Conservation (phyloP, 2,329 filamentous ascomycete genomes). For the Sordariomycetes sp. region DNA sequence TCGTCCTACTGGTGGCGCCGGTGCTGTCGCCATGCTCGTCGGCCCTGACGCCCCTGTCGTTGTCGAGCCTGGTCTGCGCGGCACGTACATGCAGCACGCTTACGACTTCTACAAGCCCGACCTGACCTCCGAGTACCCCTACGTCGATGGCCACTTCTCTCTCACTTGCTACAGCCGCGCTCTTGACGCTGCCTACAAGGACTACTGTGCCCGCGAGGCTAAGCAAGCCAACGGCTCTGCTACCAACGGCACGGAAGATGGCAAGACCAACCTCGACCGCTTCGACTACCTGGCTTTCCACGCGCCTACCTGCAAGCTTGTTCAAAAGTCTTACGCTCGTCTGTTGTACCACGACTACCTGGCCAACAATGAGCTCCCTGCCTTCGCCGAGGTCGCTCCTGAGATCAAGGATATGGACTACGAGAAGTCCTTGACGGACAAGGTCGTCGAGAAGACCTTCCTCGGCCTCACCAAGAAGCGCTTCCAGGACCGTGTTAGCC, state of each 20-base stretch:
- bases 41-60: conserved; percentile 71
- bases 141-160: conserved; percentile 78
- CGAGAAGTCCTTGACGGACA: conserved; percentile 69
- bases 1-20: conserved; percentile 72
- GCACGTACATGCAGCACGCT: conserved; percentile 72
- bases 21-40: conserved; percentile 69
- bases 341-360: conserved; percentile 83
- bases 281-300: conserved; percentile 83
- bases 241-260: conserved; percentile 35
- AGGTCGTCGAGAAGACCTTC: conserved; percentile 79
- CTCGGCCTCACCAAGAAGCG: conserved; percentile 78
- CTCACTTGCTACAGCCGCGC: conserved; percentile 74
- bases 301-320: conserved; percentile 78
- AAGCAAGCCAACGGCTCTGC: conserved; percentile 43
- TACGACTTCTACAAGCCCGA: conserved; percentile 92
- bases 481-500: conserved; percentile 68
- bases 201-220: conserved; percentile 67
- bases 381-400: conserved; percentile 65
- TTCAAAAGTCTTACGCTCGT: conserved; percentile 76
- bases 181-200: conserved; percentile 72
- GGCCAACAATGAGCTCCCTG: conserved; percentile 53
- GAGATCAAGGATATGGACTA: conserved; percentile 75
- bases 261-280: conserved; percentile 60
- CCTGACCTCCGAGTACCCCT: conserved; percentile 77
- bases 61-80: conserved; percentile 69